These are phyloP conservation scores for Rosa rugosa DNA, from an alignment of 306 rosid genomes.

Conservation along the genomic window DNA sequence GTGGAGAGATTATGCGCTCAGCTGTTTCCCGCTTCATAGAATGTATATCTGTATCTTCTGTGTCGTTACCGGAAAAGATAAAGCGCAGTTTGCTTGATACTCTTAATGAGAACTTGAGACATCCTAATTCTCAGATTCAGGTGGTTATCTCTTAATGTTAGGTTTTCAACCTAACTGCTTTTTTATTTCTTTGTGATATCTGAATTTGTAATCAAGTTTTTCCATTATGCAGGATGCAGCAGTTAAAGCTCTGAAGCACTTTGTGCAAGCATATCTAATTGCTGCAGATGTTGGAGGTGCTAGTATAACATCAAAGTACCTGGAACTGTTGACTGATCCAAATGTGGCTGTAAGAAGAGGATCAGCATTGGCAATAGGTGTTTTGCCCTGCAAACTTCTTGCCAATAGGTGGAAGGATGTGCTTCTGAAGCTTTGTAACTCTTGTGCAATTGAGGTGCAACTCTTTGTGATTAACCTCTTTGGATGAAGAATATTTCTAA, in stretches of 20 bases:
- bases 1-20: slow-evolving; percentile 96
- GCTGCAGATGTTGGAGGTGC: slow-evolving; percentile 43
- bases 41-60: slow-evolving; percentile 59
- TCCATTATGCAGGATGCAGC: slow-evolving; percentile 67
- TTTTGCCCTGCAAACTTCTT: slow-evolving; percentile 69
- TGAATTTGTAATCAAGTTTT: slow-evolving; percentile 22
- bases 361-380: slow-evolving; percentile 81
- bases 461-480: slow-evolving; percentile 15
- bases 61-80: slow-evolving; percentile 65
- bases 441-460: slow-evolving; percentile 78
- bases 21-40: slow-evolving; percentile 91
- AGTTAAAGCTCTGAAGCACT: slow-evolving; percentile 70
- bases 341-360: slow-evolving; percentile 94
- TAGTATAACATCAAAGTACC: slow-evolving; percentile 58
- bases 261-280: slow-evolving; percentile 59
- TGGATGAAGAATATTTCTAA: slow-evolving; percentile 7
- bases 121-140: slow-evolving; percentile 98
- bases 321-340: slow-evolving; percentile 72
- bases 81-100: slow-evolving; percentile 73
- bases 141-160: slow-evolving; percentile 38
- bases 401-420: slow-evolving; percentile 77
- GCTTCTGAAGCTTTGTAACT: slow-evolving; percentile 69
- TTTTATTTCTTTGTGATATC: slow-evolving; percentile 24
- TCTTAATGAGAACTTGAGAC: slow-evolving; percentile 86
- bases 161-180: slow-evolving; percentile 10